phyloP scores from a whole-genome alignment of 2,329 filamentous ascomycete genomes.

The Fusarium anthophilum region DNA sequence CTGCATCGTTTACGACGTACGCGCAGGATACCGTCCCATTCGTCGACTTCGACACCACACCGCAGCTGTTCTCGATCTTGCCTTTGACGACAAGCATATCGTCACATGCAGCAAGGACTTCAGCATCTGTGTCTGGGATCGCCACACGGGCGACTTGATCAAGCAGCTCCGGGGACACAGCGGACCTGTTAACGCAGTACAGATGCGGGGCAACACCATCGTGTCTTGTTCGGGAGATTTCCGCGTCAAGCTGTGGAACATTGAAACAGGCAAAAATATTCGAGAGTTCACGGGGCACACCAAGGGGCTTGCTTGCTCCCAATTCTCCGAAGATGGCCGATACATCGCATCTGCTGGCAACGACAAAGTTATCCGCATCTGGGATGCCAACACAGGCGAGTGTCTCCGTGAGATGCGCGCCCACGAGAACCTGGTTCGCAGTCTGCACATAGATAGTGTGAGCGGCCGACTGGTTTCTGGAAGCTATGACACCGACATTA shows the following conservation, averaged over 20 bases:
- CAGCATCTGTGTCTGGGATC: conserved; percentile 94
- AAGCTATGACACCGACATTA: conserved; percentile 95
- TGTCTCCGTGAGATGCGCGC: conserved; percentile 83
- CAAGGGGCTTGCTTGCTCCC: conserved; percentile 92
- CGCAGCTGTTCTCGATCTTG: conserved; percentile 91
- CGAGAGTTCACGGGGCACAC: conserved; percentile 92
- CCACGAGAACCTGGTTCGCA: conserved; percentile 87
- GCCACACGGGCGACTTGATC: conserved; percentile 77
- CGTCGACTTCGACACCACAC: conserved; percentile 80
- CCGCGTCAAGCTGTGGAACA: conserved; percentile 93
- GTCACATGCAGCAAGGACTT: conserved; percentile 97
- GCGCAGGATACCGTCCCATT: conserved; percentile 80
- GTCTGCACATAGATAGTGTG: conserved; percentile 87
- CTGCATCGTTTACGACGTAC: conserved; percentile 91
- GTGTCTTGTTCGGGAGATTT: conserved; percentile 96
- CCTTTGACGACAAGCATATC: conserved; percentile 91
- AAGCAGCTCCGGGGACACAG: conserved; percentile 85
- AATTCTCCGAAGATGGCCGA: conserved; percentile 94
- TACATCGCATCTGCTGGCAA: conserved; percentile 95
- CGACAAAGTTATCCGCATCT: conserved; percentile 94
- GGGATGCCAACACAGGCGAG: conserved; percentile 90
- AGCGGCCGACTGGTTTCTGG: conserved; percentile 89
- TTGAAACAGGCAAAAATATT: conserved; percentile 86
- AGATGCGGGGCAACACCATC: conserved; percentile 90
- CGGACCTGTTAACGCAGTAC: conserved; percentile 95